Conservation (phyloP, 805 yeast genomes). For the Metschnikowia baotianmanensis region DNA sequence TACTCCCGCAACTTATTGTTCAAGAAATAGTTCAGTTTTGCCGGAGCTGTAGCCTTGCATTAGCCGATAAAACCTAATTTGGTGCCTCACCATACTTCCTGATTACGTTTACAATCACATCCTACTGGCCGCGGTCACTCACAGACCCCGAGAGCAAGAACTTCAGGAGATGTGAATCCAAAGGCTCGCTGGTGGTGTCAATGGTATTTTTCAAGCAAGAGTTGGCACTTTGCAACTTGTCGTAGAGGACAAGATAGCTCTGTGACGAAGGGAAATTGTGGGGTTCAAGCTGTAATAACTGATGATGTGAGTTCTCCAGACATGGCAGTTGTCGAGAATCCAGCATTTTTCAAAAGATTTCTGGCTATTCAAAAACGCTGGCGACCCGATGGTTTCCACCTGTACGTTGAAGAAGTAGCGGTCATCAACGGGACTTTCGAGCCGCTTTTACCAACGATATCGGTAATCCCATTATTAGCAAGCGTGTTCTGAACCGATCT, state of each 20-base stretch:
- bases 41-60: slow-evolving; percentile 53
- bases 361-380: slow-evolving; percentile 51
- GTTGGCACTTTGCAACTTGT: slow-evolving; percentile 82
- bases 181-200: slow-evolving; percentile 62
- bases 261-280: slow-evolving; percentile 72
- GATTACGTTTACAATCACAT: slow-evolving; percentile 74
- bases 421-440: slow-evolving; percentile 19
- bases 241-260: slow-evolving; percentile 77
- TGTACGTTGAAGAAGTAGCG: slow-evolving; percentile 37
- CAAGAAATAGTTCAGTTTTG: slow-evolving; percentile 56
- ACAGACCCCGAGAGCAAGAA: slow-evolving; percentile 64
- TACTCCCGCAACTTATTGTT: slow-evolving; percentile 73
- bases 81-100: slow-evolving; percentile 84
- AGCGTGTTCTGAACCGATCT: slow-evolving; percentile 53
- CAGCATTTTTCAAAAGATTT: slow-evolving; percentile 80
- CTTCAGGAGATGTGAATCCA: slow-evolving; percentile 70
- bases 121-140: slow-evolving; percentile 85
- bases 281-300: slow-evolving; percentile 52
- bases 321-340: slow-evolving; percentile 82
- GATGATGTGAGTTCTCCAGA: slow-evolving; percentile 62
- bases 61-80: slow-evolving; percentile 67
- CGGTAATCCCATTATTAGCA: slow-evolving; percentile 44
- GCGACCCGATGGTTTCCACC: slow-evolving; percentile 37
- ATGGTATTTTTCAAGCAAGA: slow-evolving; percentile 74
- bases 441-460: slow-evolving; percentile 39